Base-by-base conservation (phyloP, 176 grass and related monocot genomes). In the Carex parvula region DNA sequence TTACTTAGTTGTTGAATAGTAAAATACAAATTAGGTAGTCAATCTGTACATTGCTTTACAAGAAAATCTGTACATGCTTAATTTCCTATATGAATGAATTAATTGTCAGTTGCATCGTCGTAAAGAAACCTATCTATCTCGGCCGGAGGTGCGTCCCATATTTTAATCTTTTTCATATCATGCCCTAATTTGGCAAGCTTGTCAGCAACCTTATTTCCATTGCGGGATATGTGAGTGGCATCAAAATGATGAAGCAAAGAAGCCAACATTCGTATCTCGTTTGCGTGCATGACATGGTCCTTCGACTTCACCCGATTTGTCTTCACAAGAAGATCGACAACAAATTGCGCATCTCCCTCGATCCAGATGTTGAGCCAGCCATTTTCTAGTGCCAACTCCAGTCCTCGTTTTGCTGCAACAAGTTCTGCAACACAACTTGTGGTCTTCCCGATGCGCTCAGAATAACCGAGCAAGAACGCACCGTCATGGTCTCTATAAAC, bases 401-500 rank as follows among this genome's bases (percentile, higher is more conserved):
- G 82, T 7, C 91, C 94, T 0, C 87, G 74, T 60, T 88, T 87
- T 14, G 84, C 90, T 6, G 91, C 91, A 1, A 70, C 67, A 0
- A 97, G 84, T 87, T 97, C 94, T 0, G 91, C 91, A 0, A 92
- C 86, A 16, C 89, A 90, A 78, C 91, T 92, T 9, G 90, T 90
- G 8, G 91, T 83, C 37, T n/a, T 26, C 16, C 88, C 91, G 32
- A 97, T 92, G 12, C 84, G 72, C 77, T 94, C 88, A 37, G 91
- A 88, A 69, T 97, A 97, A 10, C 91, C 94, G 5, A 94, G 87
- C 74, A 94, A 67, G 84, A 97, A 94, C 5, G 2, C 83, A 18
- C 94, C 92, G n/a, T 94, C 70, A 63, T 97, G 92, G 80, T 97
- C 86, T 16, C 92, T 84, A 79, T 83, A 92, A 55, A 92, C 94